Conservation (phyloP, 306 rosid species). For the Fragaria vesca region DNA sequence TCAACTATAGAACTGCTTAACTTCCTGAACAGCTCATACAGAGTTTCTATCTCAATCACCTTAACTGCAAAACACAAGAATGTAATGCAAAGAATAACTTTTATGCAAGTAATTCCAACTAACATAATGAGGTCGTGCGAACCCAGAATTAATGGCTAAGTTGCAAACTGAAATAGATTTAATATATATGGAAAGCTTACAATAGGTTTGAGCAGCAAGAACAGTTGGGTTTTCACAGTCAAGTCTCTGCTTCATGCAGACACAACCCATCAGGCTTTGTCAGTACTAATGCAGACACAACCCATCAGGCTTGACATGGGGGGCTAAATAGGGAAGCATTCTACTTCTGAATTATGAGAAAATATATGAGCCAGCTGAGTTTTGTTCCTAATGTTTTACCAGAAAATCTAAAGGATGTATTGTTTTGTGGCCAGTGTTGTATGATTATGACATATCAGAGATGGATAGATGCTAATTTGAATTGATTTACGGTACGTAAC, state of each 20-base stretch:
- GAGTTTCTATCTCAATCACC: conserved; percentile 38
- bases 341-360: background rate
- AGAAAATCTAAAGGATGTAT: background rate
- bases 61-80: conserved; percentile 32
- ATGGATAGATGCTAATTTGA: background rate
- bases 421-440: background rate
- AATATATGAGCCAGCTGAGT: background rate
- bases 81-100: background rate
- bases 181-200: conserved; percentile 28
- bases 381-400: background rate
- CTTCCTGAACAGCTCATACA: conserved; percentile 52
- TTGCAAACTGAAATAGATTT: conserved; percentile 1
- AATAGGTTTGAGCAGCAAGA: conserved; percentile 53
- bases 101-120: background rate
- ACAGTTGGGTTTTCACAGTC: conserved; percentile 34
- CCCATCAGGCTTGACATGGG: background rate
- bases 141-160: background rate
- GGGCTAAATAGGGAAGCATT: background rate
- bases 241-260: conserved; percentile 37
- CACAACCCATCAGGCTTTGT: conserved; percentile 25
- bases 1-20: conserved; percentile 52
- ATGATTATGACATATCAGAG: too few species aligned
- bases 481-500: background rate
- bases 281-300: background rate
- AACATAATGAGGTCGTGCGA: background rate